Evolutionary conservation across 805 yeast species (phyloP), one percentile per base, ranked within the genome.

Genomic region (Metschnikowia hibisci): DNA sequence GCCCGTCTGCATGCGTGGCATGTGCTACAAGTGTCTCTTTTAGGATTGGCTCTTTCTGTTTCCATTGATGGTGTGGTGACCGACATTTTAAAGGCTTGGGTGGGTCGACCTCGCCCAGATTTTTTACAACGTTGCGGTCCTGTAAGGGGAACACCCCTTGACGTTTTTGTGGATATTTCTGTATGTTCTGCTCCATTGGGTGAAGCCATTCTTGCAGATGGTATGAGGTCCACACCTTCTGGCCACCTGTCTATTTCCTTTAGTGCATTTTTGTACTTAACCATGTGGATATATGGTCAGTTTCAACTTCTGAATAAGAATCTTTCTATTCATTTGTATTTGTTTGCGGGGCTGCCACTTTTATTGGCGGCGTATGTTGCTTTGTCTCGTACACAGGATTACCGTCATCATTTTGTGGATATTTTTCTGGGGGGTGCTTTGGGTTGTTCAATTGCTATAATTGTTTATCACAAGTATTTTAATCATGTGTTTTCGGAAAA

Each of bases 231-330:
- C 22, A 73, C 80, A 6, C 84, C 84, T 0, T 74, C 80, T 6
- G 84, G 84, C 18, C 84, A 78, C 51, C 64, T 78, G 8, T 67
- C 79, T 2, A 64, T 72, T 31, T 67, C 81, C n/a, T 79, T 78
- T 54, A 61, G 75, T 12, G 78, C 79, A 1, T 61, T 78, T 41
- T 58, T 66, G 7, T 78, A 62, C 57, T 62, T 78, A 39, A 50
- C 76, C 10, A 55, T 77, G 27, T 78, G 78, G 77, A 48, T 75
- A 3, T 57, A 58, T 29, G 77, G 77, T n/a, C 78, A 74, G 52
- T 59, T 63, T 32, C 45, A 45, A 25, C 48, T 56, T 25, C 40
- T 45, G 31, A 30, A 35, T 16, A 34, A 36, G 18, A 27, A 33
- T 7, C 42, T 42, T 4, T 51, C 52, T 15, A 34, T 49, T 30